Base-by-base conservation (phyloP, 2,329 filamentous ascomycete species). In the Tolypocladium inflatum region DNA sequence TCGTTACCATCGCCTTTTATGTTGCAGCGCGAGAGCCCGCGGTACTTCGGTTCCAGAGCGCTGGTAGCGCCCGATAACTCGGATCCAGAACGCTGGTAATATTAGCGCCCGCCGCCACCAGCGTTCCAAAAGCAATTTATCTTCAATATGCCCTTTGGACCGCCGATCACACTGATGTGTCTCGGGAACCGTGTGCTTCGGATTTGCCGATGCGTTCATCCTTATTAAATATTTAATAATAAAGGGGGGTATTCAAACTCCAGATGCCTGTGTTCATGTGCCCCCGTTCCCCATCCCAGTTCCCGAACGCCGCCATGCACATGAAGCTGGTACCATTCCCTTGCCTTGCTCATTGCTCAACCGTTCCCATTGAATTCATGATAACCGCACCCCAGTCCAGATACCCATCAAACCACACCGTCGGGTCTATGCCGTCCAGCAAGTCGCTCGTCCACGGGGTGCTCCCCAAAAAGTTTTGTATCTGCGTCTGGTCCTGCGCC, bases 351-450 rank as follows among this genome's bases (percentile, higher is more conserved):
- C 35, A 58, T 39, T 58, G 57, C 54, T 55, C 57, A 17, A 52
- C 53, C 38, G 57, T 58, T 17, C 66, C 66, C 65, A 68, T 66
- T 0, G 67, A 67, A 39, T 68, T 72, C 70, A 71, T 70, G 0
- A 69, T 62, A 0, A 71, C 62, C 0, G 69, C 63, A 1, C 67
- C 67, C 71, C 71, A 73, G 19, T 73, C 71, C 2, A 72, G 48
- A 39, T 72, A 70, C 0, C 69, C 70, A 30, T 73, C 71, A 42
- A 72, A 71, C 69, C 69, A 73, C 3, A 72, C 55, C 0, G 65
- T 69, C 0, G 71, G 71, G 7, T 73, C 71, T 1, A 72, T 62
- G 0, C 70, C 70, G 1, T 71, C 68, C 0, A 73, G 56, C 56
- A 70, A 55, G 17, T 73, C 70, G 1, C 62, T 67, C 5, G 64